These are phyloP conservation scores for Phytophthora nicotianae DNA, from an alignment of 352 stramenopile genomes.

Conservation along the genomic window DNA sequence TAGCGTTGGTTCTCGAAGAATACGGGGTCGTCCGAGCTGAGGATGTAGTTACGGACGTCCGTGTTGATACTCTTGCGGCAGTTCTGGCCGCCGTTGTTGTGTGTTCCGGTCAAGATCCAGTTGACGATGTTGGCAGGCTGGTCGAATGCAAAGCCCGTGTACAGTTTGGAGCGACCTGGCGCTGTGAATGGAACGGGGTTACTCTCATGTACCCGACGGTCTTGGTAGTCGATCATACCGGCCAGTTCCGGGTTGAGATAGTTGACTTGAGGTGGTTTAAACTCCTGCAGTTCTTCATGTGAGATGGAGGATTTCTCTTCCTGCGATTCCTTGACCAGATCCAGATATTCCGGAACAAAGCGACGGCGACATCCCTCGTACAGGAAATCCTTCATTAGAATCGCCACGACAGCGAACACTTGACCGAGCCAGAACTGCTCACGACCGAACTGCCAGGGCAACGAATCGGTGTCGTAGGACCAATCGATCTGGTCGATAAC, in stretches of 20 bases:
- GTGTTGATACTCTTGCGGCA: conserved; percentile 66
- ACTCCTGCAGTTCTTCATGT: conserved; percentile 50
- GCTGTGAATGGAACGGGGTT: conserved; percentile 51
- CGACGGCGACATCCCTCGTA: conserved; percentile 69
- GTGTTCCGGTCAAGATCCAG: conserved; percentile 66
- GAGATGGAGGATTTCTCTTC: conserved; percentile 36
- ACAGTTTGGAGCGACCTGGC: conserved; percentile 46
- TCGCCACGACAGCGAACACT: conserved; percentile 65
- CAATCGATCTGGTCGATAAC: conserved; percentile 70
- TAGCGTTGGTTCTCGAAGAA: conserved; percentile 90
- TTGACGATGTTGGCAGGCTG: conserved; percentile 77
- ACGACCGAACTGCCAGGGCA: conserved; percentile 77
- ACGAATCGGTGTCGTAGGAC: conserved; percentile 79
- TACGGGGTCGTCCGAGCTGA: conserved; percentile 75
- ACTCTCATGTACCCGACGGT: conserved; percentile 67
- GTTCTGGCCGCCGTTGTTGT: conserved; percentile 42
- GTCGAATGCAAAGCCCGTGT: conserved; percentile 87
- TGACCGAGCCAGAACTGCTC: conserved; percentile 78
- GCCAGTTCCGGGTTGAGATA: conserved; percentile 72
- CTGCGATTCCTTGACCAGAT: conserved; percentile 70
- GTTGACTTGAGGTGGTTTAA: conserved; percentile 53
- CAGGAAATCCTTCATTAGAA: conserved; percentile 75
- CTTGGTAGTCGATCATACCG: conserved; percentile 80
- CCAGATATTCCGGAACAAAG: conserved; percentile 71
- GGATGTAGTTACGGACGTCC: conserved; percentile 66